Evolutionary conservation across 2,329 filamentous ascomycete species (phyloP).

Genomic region (Paraphaeosphaeria sporulosa): DNA sequence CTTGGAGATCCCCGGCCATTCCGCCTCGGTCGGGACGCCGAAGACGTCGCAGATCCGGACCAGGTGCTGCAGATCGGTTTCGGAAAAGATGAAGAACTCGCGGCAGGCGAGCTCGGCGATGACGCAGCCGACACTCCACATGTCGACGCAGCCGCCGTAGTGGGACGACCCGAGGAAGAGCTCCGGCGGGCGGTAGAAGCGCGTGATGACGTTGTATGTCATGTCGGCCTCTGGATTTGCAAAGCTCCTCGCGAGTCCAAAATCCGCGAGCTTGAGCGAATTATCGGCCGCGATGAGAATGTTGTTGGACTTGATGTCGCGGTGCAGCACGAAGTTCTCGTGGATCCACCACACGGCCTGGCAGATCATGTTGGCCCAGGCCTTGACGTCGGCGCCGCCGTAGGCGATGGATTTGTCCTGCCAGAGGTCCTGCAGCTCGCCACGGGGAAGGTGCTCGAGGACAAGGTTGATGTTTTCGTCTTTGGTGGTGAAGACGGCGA

Average conservation of each 20-base stretch:
- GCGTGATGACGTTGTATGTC: conserved; percentile 94
- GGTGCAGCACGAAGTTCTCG: conserved; percentile 90
- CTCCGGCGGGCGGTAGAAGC: conserved; percentile 96
- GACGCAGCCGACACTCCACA: conserved; percentile 93
- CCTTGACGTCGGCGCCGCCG: conserved; percentile 89
- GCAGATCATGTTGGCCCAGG: conserved; percentile 98
- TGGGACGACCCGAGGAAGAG: conserved; percentile 88
- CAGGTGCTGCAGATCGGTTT: conserved; percentile 87
- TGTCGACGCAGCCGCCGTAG: conserved; percentile 89
- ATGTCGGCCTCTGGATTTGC: conserved; percentile 87
- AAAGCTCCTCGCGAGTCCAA: conserved; percentile 89
- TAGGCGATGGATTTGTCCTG: conserved; percentile 85
- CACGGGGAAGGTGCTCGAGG: conserved; percentile 90
- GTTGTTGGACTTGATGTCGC: conserved; percentile 99
- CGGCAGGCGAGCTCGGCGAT: conserved; percentile 90
- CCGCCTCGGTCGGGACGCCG: conserved; percentile 90
- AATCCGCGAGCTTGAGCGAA: conserved; percentile 95
- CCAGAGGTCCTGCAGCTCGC: conserved; percentile 87
- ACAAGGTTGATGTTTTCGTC: conserved; percentile 97
- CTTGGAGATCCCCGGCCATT: conserved; percentile 89
- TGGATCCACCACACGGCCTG: conserved; percentile 97
- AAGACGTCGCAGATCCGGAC: conserved; percentile 83
- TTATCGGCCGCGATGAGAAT: conserved; percentile 91
- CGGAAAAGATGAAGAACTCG: conserved; percentile 81
- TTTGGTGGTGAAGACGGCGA: conserved; percentile 93